phyloP scores from a whole-genome alignment of 2,329 filamentous ascomycete genomes.

The Exserohilum rostratum region DNA sequence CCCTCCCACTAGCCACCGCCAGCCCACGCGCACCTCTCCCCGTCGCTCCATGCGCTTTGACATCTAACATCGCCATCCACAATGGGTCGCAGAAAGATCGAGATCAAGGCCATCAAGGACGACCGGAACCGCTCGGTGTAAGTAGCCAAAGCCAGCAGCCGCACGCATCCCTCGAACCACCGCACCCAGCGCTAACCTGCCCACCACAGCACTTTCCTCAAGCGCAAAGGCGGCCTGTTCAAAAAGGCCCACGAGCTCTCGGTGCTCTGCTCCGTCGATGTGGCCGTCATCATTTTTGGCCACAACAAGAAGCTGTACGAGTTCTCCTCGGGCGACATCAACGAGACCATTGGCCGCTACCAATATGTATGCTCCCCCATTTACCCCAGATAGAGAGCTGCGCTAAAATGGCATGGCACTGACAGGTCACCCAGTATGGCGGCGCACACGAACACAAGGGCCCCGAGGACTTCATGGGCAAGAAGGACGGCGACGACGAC shows the following conservation, averaged over 20 bases:
- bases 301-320: constrained; percentile 99
- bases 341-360: constrained; percentile 84
- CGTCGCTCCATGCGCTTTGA: constrained; percentile 38
- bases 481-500: constrained; percentile 72
- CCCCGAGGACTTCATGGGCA: constrained; percentile 86
- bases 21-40: constrained; percentile 13
- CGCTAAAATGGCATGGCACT: constrained; percentile 34
- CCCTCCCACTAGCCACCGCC: constrained; percentile 21
- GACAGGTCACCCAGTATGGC: constrained; percentile 70
- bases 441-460: constrained; percentile 96
- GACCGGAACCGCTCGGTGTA: constrained; percentile 98
- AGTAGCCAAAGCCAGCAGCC: constrained; percentile 45
- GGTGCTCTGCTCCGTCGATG: constrained; percentile 96
- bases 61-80: constrained; percentile 28
- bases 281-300: constrained; percentile 97
- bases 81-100: constrained; percentile 99
- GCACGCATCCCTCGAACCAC: not conserved
- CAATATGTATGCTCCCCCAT: constrained; percentile 74
- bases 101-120: constrained; percentile 99
- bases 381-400: constrained; percentile 1
- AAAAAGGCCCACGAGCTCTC: constrained; percentile 99
- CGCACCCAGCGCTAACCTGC: constrained; percentile 31
- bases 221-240: constrained; percentile 97
- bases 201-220: constrained; percentile 83
- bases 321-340: constrained; percentile 93